phyloP scores from a whole-genome alignment of 768 basidiomycete genomes.

The Lactarius vividus region DNA sequence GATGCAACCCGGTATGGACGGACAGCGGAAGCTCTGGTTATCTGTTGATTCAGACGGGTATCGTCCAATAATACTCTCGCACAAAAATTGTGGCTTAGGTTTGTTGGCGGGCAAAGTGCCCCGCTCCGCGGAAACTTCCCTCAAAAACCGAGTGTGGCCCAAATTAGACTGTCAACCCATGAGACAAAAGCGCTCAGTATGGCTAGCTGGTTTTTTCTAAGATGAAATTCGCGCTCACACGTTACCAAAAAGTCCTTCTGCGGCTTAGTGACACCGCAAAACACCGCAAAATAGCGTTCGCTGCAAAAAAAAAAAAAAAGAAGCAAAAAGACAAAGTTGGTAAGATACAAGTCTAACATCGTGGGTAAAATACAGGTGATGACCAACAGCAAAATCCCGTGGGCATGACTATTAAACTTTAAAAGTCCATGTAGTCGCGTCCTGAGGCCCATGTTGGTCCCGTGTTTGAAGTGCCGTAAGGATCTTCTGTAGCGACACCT shows the following conservation, averaged over 20 bases:
- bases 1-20: neutral
- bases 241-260: neutral
- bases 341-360: constrained; percentile 17
- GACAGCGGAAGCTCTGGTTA: neutral
- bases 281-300: neutral
- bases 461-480: constrained; percentile 32
- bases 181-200: neutral
- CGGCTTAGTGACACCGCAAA: neutral
- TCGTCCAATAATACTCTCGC: too few species aligned
- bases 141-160: neutral
- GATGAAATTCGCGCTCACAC: neutral
- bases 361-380: constrained; percentile 17
- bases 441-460: constrained; percentile 28
- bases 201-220: neutral
- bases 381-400: constrained; percentile 11
- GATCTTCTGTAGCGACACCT: constrained; percentile 35
- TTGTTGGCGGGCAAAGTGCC: neutral
- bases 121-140: neutral
- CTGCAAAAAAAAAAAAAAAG: neutral
- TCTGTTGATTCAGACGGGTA: neutral
- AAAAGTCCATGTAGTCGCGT: constrained; percentile 33
- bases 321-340: neutral
- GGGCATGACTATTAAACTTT: neutral
- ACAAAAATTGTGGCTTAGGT: neutral
- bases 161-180: neutral